Percentiles rank a stretch among this genome's conserved stretches.
phyloP scores from a whole-genome alignment of 225 moss, liverwort and hornwort genomes.

The Sphagnum contortum region DNA sequence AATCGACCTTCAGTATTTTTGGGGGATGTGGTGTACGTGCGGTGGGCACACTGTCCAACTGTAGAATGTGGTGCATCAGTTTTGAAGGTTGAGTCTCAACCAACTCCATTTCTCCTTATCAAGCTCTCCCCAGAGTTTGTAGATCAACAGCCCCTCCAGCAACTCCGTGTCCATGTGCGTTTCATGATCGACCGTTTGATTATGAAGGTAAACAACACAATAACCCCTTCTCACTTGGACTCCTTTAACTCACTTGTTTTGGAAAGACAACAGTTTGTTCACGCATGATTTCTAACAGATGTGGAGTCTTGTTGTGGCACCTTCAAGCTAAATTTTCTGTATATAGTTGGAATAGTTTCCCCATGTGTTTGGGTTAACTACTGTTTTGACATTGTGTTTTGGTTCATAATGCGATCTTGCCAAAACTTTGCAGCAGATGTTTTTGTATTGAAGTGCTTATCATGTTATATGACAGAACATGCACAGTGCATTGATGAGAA shows the following conservation, averaged over 20 bases:
- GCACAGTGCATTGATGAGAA: slow-evolving; percentile 15
- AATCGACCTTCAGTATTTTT: slow-evolving; percentile 52
- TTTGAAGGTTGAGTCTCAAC: slow-evolving; percentile 42
- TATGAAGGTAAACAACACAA: slow-evolving; percentile 19
- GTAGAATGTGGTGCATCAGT: slow-evolving; percentile 55
- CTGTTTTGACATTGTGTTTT: too few species aligned
- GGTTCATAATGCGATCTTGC: too few species aligned
- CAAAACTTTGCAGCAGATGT: too few species aligned
- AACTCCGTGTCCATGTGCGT: slow-evolving; percentile 38
- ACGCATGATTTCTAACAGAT: too few species aligned
- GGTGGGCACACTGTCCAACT: slow-evolving; percentile 31
- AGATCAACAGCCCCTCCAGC: background rate
- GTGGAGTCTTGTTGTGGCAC: too few species aligned
- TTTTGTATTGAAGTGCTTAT: too few species aligned
- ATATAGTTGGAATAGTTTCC: too few species aligned
- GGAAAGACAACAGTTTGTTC: too few species aligned
- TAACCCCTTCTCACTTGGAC: too few species aligned
- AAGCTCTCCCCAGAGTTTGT: slow-evolving; percentile 21
- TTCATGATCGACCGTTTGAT: slow-evolving; percentile 54
- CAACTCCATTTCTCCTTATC: slow-evolving; percentile 39
- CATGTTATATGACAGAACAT: slow-evolving; percentile 10
- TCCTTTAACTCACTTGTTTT: too few species aligned
- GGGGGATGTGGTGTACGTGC: slow-evolving; percentile 44
- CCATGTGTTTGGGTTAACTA: too few species aligned
- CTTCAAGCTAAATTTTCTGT: too few species aligned